Base-by-base conservation (phyloP, 352 stramenopile genomes). In the Globisporangium apiculatum region DNA sequence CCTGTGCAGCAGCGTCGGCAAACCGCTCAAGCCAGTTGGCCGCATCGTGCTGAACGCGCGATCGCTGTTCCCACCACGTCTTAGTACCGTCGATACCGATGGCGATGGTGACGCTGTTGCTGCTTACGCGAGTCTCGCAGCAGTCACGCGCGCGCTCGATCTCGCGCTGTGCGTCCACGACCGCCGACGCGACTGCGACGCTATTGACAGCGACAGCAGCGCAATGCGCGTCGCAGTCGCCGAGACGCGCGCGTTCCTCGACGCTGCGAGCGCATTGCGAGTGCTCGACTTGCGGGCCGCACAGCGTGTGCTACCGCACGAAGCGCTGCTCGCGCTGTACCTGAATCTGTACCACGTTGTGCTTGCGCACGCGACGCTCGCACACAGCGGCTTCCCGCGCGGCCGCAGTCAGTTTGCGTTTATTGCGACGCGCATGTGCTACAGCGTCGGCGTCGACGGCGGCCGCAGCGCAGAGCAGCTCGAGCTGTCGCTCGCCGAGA, bases 331-430 rank as follows among this genome's bases (percentile, higher is more conserved):
- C 1, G 60, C 74, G 7, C 91, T 94, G 48, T 92, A 86, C 48
- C 64, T 94, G 51, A 94, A 94, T 57, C 47, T 94, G 54, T 91
- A 89, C 48, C 80, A 92, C 51, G 68, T 71, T 1, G 62, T 94
- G n/a, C 60, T 90, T 3, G 79, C 80, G 5, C 84, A 94, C 54
- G 82, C 80, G 10, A 87, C 89, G 73, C 85, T 90, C 50, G 67
- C 75, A 3, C 69, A 86, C 24, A 2, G 24, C 56, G 79, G 79
- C 2, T 87, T 82, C 48, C 76, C 78, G 4, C 72, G 79, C 7
- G 65, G 67, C 47, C 81, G 82, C 60, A 62, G 66, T 10, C 73
- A 89, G 12, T 93, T 79, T 78, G 66, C 60, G 31, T 55, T 61
- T 12, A 91, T 93, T 54, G 57, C 83, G 14, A 75, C 64, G 5